A percentile compares a stretch with the other conserved stretches of the same genome.
These are phyloP conservation scores for Leishmania turanica DNA, from an alignment of 208 protist species.

Conservation along the genomic window DNA sequence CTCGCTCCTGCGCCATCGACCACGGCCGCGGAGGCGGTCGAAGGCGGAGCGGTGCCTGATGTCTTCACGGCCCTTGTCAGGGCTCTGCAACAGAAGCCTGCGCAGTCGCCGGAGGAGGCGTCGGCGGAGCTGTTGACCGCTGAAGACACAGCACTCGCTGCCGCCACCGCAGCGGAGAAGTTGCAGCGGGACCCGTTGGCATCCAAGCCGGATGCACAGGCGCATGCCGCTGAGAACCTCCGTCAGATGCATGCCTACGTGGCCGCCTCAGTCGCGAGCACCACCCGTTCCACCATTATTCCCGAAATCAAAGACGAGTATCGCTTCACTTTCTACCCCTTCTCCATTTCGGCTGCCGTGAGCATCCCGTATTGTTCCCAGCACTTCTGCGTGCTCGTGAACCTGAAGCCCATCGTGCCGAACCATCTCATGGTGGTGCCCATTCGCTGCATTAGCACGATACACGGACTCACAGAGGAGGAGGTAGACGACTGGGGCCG, in stretches of 20 bases:
- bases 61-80: constrained; percentile 43
- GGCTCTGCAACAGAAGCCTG: constrained; percentile 28
- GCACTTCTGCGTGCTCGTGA: constrained; percentile 82
- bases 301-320: neutral
- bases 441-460: constrained; percentile 70
- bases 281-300: neutral
- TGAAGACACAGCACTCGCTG: constrained; percentile 14
- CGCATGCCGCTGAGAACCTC: constrained; percentile 33
- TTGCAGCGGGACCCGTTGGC: constrained; percentile 40
- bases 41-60: neutral
- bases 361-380: constrained; percentile 60
- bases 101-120: constrained; percentile 23
- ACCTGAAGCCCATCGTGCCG: constrained; percentile 81
- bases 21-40: neutral
- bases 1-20: neutral
- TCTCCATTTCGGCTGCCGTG: constrained; percentile 36
- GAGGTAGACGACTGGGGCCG: constrained; percentile 79
- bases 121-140: constrained; percentile 5
- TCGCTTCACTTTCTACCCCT: constrained; percentile 63
- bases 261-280: neutral
- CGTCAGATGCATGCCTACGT: constrained; percentile 19
- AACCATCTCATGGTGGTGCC: constrained; percentile 85
- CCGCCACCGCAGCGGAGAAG: constrained; percentile 27
- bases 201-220: constrained; percentile 22
- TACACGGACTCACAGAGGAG: constrained; percentile 64